Base-by-base conservation (phyloP, 225 moss, liverwort and hornwort genomes). In the Neckera pumila region DNA sequence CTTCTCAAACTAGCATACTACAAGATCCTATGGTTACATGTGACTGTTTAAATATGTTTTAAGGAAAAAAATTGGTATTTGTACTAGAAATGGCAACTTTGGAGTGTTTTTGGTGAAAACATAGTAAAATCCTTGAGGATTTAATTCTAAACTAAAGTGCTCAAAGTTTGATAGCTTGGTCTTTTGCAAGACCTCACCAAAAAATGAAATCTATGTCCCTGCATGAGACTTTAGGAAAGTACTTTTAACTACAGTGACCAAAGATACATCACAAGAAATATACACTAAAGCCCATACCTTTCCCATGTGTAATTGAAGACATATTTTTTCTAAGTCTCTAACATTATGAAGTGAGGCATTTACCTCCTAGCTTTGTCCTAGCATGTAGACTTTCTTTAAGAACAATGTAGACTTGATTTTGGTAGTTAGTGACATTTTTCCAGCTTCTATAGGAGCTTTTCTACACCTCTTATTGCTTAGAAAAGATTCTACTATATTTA, bases 401-500 rank as follows among this genome's bases (percentile, higher is more conserved):
- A 22, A 40, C 1, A 1, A 40, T 40, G 8, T 40, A 23, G 13
- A 40, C 8, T 40, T 69, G 1, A 13, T 8, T 70, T 70, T 70
- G 40, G 25, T 40, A 70, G 14, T 70, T 40, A 25, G 1, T 70
- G 25, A 70, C 13, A 7, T 38, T 38, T 23, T 69, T 69, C 3
- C 3, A 66, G 36, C 36, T n/a, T 11, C 20, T 36, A 36, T n/a
- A n/a, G 2, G 10, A n/a, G 7, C 4, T 22, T n/a, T 36, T 2
- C 2, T 2, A 21, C 2, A 7, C 22, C 7, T n/a, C 7, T n/a
- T 12, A 4, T 7, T 67, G 12, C 2, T 22, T 69, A 23, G 3
- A 38, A 69, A 38, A 12, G 23, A 38, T 69, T 3, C 38, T 22
- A n/a, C 7, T 67, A 38, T 12, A 7, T 7, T 12, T 22, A 22